Evolutionary conservation across 495 filamentous ascomycete species (phyloP).

Genomic region (Schizothecium vesticola): DNA sequence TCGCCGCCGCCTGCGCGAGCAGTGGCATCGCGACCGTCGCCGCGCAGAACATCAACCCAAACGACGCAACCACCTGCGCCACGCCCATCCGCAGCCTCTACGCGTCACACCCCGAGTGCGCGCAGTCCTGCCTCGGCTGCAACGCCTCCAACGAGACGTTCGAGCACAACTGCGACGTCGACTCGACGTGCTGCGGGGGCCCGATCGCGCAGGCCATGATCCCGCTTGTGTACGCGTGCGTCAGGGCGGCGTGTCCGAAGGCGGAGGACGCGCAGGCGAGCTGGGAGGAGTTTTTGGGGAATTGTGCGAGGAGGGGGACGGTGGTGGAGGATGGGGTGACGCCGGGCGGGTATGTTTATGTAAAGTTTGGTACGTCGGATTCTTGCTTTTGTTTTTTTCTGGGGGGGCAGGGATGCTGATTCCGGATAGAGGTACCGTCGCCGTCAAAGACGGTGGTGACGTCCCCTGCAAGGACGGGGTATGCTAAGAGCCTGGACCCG

Average conservation of each 20-base stretch:
- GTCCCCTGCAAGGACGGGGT: no score
- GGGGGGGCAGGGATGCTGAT: no score
- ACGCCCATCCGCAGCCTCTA: neutral
- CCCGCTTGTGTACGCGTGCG: slow-evolving; percentile 5
- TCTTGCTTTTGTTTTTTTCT: neutral
- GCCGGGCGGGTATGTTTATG: slow-evolving; percentile 5
- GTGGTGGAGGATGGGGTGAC: neutral
- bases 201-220: neutral
- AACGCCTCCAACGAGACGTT: slow-evolving; percentile 4
- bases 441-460: no score
- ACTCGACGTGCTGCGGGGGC: neutral
- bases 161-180: neutral
- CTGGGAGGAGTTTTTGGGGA: slow-evolving; percentile 3
- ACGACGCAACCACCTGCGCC: neutral
- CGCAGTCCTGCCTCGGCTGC: neutral
- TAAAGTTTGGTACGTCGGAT: neutral
- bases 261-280: neutral
- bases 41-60: no score
- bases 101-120: neutral
- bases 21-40: no score
- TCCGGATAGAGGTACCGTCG: no score
- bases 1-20: no score
- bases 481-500: no score
- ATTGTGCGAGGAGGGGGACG: neutral
- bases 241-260: neutral